Evolutionary conservation across 306 rosid species (phyloP).

Genomic region (Sophora flavescens): DNA sequence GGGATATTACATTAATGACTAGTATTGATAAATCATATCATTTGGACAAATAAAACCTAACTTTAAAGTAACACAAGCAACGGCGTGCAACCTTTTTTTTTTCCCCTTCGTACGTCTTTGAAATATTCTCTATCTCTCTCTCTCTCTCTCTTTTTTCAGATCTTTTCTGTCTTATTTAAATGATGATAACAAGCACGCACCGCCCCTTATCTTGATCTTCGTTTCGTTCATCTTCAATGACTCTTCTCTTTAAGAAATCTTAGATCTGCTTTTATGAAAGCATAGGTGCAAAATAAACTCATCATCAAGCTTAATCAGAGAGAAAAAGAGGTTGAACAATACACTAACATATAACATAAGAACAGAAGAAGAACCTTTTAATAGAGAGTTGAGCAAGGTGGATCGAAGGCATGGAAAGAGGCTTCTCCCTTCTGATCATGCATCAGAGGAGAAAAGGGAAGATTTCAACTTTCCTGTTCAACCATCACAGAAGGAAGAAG

Average conservation of each 20-base stretch:
- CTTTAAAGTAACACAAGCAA: no score
- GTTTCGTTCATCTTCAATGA: conserved; percentile 26
- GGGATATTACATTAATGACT: no score
- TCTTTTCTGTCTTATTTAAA: conserved; percentile 27
- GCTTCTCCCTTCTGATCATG: conserved; percentile 40
- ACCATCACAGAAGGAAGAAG: conserved; percentile 34
- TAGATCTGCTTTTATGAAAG: conserved; percentile 47
- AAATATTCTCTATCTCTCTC: background rate
- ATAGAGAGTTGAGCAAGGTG: conserved; percentile 50
- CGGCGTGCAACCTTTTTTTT: no score
- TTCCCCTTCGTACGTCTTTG: no score
- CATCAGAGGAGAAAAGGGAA: conserved; percentile 38
- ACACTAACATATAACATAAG: no score
- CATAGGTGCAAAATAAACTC: background rate
- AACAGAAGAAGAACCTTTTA: background rate
- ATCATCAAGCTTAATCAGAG: background rate
- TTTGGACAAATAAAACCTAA: no score
- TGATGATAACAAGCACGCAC: conserved; percentile 44
- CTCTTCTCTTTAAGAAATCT: conserved; percentile 40
- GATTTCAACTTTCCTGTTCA: conserved; percentile 6
- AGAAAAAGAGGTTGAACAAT: background rate
- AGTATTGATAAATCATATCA: no score
- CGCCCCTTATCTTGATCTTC: conserved; percentile 40
- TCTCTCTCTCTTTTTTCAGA: no score
- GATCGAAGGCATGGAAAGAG: conserved; percentile 61